Evolutionary conservation across 805 yeast genomes (phyloP).

Genomic region (Candida coleopterorum): DNA sequence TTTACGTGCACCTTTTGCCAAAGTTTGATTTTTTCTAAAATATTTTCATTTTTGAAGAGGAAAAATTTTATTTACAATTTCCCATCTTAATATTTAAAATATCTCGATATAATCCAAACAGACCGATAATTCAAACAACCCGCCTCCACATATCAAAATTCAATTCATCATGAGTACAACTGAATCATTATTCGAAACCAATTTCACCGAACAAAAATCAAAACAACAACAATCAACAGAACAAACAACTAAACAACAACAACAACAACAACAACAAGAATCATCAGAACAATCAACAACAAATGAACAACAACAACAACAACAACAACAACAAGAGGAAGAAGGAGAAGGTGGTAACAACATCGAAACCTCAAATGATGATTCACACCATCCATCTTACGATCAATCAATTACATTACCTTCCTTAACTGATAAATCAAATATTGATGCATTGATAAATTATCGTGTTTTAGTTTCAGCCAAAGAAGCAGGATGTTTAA

Average conservation of each 20-base stretch:
- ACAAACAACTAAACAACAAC: neutral
- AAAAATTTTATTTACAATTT: neutral
- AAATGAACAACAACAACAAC: neutral
- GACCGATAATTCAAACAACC: neutral
- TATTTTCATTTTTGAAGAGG: too few species aligned
- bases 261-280: neutral
- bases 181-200: constrained; percentile 32
- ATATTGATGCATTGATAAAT: constrained; percentile 31
- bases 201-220: constrained; percentile 18
- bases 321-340: neutral
- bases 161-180: constrained; percentile 14
- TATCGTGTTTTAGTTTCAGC: constrained; percentile 66
- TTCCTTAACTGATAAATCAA: constrained; percentile 20
- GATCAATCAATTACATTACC: constrained; percentile 21
- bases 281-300: neutral
- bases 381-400: neutral
- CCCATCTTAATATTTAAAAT: neutral
- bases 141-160: neutral
- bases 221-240: too few species aligned
- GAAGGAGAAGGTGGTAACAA: constrained; percentile 1
- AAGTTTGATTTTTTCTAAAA: too few species aligned
- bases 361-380: neutral
- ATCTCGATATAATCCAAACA: neutral
- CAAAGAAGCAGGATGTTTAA: constrained; percentile 85
- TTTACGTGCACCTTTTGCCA: too few species aligned